Conservation (phyloP, 495 filamentous ascomycete species). For the Penicillium lagena region DNA sequence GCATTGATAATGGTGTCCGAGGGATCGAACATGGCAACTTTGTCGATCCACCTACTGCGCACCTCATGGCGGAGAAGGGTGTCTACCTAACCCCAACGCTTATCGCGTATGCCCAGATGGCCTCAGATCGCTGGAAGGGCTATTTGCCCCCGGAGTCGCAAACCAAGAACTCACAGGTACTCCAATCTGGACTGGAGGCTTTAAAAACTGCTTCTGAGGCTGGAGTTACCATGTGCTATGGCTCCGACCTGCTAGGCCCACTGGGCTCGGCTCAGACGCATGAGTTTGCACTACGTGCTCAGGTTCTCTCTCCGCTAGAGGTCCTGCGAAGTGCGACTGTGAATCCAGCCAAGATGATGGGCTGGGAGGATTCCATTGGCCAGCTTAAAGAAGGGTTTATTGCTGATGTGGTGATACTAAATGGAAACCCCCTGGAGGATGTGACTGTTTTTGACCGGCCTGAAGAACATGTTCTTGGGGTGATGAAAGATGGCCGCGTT, state of each 20-base stretch:
- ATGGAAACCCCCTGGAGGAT: constrained; percentile 45
- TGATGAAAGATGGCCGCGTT: constrained; percentile 46
- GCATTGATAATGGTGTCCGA: constrained; percentile 46
- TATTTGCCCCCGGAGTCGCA: constrained; percentile 36
- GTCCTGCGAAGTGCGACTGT: constrained; percentile 47
- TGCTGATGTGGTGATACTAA: constrained; percentile 39
- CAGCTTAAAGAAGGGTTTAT: constrained; percentile 33
- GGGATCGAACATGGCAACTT: constrained; percentile 55
- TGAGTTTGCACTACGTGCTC: constrained; percentile 41
- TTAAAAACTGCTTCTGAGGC: constrained; percentile 39
- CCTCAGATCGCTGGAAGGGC: constrained; percentile 28
- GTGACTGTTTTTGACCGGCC: constrained; percentile 41
- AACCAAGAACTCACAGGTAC: constrained; percentile 41
- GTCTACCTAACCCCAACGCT: constrained; percentile 48
- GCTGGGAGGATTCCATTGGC: constrained; percentile 34
- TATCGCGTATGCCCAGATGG: constrained; percentile 45
- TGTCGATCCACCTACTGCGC: constrained; percentile 42
- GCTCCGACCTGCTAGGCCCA: constrained; percentile 47
- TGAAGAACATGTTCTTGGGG: constrained; percentile 36
- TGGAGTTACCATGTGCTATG: constrained; percentile 48
- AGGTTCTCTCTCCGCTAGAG: constrained; percentile 33
- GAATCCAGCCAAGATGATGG: constrained; percentile 41
- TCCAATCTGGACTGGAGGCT: constrained; percentile 35
- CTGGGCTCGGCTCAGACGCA: constrained; percentile 39
- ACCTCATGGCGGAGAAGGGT: constrained; percentile 37